These are phyloP conservation scores for Cercospora citrullina DNA, from an alignment of 2,329 filamentous ascomycete genomes.

Conservation along the genomic window DNA sequence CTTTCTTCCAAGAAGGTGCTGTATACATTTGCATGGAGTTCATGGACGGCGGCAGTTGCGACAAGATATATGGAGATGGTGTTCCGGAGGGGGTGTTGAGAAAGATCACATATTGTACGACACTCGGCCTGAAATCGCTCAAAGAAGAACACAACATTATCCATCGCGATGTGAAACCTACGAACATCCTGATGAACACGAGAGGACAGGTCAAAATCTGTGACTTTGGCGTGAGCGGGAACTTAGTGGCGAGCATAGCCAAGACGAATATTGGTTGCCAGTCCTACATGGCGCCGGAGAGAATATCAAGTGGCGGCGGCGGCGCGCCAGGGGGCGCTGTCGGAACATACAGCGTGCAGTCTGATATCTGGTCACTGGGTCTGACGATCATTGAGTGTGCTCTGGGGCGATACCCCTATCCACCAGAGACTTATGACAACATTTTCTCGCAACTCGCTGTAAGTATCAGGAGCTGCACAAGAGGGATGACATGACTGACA, in stretches of 20 bases:
- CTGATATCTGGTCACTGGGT: slow-evolving; percentile 95
- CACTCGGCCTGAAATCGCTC: slow-evolving; percentile 85
- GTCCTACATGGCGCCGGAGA: slow-evolving; percentile 97
- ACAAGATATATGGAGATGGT: slow-evolving; percentile 89
- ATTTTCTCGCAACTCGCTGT: slow-evolving; percentile 97
- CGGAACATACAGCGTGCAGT: slow-evolving; percentile 95
- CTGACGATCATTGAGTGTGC: slow-evolving; percentile 95
- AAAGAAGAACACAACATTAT: slow-evolving; percentile 99
- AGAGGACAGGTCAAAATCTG: slow-evolving; percentile 95
- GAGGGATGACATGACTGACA: slow-evolving; percentile 21
- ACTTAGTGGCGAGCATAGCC: slow-evolving; percentile 93
- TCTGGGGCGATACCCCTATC: slow-evolving; percentile 91
- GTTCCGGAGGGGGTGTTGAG: slow-evolving; percentile 84
- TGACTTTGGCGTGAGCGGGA: slow-evolving; percentile 96
- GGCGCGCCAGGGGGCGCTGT: slow-evolving; percentile 69
- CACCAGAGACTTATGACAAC: slow-evolving; percentile 94
- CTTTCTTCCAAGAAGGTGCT: slow-evolving; percentile 97
- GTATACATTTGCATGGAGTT: slow-evolving; percentile 99
- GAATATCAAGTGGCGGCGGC: slow-evolving; percentile 84
- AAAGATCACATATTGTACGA: slow-evolving; percentile 87
- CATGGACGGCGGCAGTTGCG: slow-evolving; percentile 97
- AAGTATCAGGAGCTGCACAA: slow-evolving; percentile 49
- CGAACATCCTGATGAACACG: slow-evolving; percentile 93
- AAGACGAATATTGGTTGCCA: slow-evolving; percentile 99
- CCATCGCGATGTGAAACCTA: slow-evolving; percentile 96